Base-by-base conservation (phyloP, 768 basidiomycete species). In the Trichaptum fuscoviolaceum region DNA sequence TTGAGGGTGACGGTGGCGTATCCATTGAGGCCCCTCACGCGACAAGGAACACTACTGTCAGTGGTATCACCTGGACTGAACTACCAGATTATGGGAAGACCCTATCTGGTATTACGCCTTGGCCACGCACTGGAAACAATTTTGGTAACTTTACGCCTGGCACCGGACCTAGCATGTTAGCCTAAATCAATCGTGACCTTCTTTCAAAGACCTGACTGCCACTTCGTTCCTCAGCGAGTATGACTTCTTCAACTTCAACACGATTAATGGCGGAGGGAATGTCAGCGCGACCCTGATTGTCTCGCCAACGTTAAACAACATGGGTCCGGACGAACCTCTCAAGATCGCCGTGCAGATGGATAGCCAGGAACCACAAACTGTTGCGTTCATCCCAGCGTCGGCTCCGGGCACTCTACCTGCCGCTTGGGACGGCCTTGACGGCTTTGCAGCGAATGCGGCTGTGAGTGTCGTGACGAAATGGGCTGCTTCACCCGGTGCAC, bases 1-100 rank as follows among this genome's bases (percentile, higher is more conserved):
- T 91, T 27, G 87, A 90, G 69, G 85, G 82, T 24, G 81, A 84
- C 58, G 87, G 88, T 18, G 84, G 81, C 25, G 78, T 91, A 57
- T 85, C 86, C 0, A 87, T 90, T 34, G 88, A 91, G 70, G 89
- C 88, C 57, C 84, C 81, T 2, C 88, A 90, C 72, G 78, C 83
- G 0, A 75, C 81, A 1, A 78, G 82, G 6, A 84, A 81, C 70
- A 77, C 77, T 1, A 71, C 83, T 5, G 84, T 85, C 5, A 74
- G 79, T 57, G 84, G 82, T 7, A 80, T 87, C 62, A 74, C 81
- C 9, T 90, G 88, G 86, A 82, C 79, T 9, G 82, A 86, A 63
- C 73, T 91, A 4, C 85, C 85, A 1, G 84, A 84, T 1, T 83
- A 87, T 64, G 88, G 89, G 7, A 77, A 83, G 12, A 88, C 86